phyloP scores from a whole-genome alignment of 345 rosid species.

The Citrus trifoliata region DNA sequence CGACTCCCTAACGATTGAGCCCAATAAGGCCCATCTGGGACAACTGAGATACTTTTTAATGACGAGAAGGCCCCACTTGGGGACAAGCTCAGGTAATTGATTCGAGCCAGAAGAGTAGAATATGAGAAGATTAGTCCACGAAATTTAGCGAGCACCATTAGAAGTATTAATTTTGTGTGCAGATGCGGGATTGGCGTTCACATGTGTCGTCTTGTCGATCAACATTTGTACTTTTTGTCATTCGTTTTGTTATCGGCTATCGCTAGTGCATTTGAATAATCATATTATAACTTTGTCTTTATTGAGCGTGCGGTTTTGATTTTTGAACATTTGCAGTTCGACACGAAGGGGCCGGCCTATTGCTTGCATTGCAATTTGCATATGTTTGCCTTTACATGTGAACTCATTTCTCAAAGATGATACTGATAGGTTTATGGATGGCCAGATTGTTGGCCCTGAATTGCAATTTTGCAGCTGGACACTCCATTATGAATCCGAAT shows the following conservation, averaged over 20 bases:
- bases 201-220: neutral
- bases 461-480: neutral
- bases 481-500: neutral
- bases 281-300: neutral
- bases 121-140: rapidly evolving
- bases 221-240: too few relatives aligned
- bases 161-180: too few relatives aligned
- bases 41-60: too few relatives aligned
- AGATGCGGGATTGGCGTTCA: neutral
- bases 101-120: neutral
- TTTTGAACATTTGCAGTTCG: neutral
- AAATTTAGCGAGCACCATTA: neutral
- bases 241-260: neutral
- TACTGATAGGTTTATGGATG: neutral
- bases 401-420: neutral
- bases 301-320: neutral
- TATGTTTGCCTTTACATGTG: neutral
- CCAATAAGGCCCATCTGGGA: neutral
- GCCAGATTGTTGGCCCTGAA: neutral
- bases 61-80: too few relatives aligned
- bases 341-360: neutral
- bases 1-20: neutral
- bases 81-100: neutral
- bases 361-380: too few relatives aligned
- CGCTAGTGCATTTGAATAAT: neutral